These are phyloP conservation scores for Kodamaea kaohsiungensis DNA, from an alignment of 805 yeast genomes.

Conservation along the genomic window DNA sequence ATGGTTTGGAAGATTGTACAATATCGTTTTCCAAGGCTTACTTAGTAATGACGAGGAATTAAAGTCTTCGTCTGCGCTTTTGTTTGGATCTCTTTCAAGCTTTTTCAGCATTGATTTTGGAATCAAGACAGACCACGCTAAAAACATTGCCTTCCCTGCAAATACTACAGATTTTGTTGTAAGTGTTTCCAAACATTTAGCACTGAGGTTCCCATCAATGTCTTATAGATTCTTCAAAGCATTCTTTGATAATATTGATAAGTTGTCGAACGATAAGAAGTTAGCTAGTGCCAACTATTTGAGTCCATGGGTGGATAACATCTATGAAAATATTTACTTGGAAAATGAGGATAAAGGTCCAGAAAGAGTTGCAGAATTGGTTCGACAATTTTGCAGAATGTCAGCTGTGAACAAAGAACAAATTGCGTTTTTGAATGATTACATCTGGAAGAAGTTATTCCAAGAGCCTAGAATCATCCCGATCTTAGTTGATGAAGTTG, in stretches of 20 bases:
- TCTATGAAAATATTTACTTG: constrained; percentile 57
- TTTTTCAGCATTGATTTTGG: constrained; percentile 64
- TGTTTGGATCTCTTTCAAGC: constrained; percentile 61
- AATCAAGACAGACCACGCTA: constrained; percentile 52
- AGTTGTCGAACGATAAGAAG: constrained; percentile 33
- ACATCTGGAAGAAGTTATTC: constrained; percentile 68
- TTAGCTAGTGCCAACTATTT: constrained; percentile 51
- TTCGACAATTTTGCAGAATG: constrained; percentile 61
- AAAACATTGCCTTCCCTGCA: constrained; percentile 66
- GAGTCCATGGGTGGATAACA: constrained; percentile 74
- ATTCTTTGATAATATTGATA: constrained; percentile 43
- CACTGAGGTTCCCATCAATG: constrained; percentile 55
- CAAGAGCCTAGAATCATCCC: constrained; percentile 59
- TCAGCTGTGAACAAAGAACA: constrained; percentile 51
- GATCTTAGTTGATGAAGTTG: constrained; percentile 68
- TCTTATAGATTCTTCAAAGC: constrained; percentile 63
- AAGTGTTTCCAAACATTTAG: constrained; percentile 56
- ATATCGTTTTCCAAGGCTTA: constrained; percentile 68
- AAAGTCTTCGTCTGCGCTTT: constrained; percentile 60
- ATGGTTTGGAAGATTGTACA: constrained; percentile 60
- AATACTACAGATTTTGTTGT: constrained; percentile 64
- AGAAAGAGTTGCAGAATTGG: constrained; percentile 57
- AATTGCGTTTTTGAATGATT: constrained; percentile 54
- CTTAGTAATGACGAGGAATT: constrained; percentile 60
- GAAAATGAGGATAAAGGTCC: constrained; percentile 59